A percentile compares a stretch with the other conserved stretches of the same genome.
These are phyloP conservation scores for Rhinocladiella similis DNA, from an alignment of 2,329 filamentous ascomycete genomes.

Conservation along the genomic window DNA sequence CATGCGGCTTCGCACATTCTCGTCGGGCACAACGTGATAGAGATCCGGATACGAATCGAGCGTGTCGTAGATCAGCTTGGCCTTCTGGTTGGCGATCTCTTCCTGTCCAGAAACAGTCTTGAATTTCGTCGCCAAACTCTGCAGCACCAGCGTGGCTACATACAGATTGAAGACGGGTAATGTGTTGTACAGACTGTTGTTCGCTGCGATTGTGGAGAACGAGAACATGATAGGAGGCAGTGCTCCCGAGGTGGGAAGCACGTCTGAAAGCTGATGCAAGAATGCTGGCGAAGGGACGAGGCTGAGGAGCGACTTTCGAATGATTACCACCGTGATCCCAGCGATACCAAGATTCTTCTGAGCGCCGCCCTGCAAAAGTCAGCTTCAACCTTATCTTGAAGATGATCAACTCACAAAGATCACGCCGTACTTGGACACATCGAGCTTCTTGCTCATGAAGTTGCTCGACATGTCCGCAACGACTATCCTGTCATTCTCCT, in stretches of 20 bases:
- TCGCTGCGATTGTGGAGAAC: conserved; percentile 84
- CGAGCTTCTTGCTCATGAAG: conserved; percentile 78
- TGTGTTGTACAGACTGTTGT: conserved; percentile 95
- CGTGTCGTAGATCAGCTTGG: conserved; percentile 70
- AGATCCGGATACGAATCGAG: conserved; percentile 68
- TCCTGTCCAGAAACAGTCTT: conserved; percentile 77
- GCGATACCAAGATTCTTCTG: conserved; percentile 92
- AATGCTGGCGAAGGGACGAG: conserved; percentile 67
- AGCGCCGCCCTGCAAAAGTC: conserved; percentile 59
- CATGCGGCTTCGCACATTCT: conserved; percentile 78
- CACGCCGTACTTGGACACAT: conserved; percentile 74
- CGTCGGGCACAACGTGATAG: conserved; percentile 77
- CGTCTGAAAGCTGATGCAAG: conserved; percentile 72
- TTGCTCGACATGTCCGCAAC: conserved; percentile 95
- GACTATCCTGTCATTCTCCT: conserved; percentile 70
- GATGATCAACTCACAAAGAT: conserved; percentile 73
- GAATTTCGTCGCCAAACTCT: conserved; percentile 66
- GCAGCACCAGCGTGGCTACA: conserved; percentile 85
- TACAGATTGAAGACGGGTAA: conserved; percentile 93
- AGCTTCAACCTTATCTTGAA: not conserved
- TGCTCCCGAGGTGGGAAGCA: conserved; percentile 54
- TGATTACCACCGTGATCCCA: conserved; percentile 81
- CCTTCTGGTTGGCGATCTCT: conserved; percentile 71
- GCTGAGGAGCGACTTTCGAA: conserved; percentile 75
- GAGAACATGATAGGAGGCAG: conserved; percentile 70